These are phyloP conservation scores for Colletotrichum phormii DNA, from an alignment of 2,329 filamentous ascomycete species.

Conservation along the genomic window DNA sequence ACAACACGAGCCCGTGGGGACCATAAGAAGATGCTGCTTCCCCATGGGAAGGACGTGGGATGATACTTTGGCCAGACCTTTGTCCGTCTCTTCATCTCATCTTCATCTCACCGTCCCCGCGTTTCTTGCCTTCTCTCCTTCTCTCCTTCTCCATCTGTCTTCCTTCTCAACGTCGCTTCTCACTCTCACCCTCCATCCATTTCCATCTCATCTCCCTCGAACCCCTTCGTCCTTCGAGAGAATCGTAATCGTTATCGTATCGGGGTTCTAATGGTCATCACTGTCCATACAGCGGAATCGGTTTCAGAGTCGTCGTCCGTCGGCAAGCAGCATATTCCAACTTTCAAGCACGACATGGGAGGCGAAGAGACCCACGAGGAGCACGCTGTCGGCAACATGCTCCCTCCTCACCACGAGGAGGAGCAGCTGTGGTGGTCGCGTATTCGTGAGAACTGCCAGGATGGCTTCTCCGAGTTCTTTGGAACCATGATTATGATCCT, in stretches of 20 bases:
- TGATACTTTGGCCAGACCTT: constrained; percentile 26
- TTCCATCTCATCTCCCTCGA: not conserved
- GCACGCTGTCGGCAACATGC: constrained; percentile 33
- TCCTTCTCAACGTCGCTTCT: constrained; percentile 4
- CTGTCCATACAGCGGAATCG: constrained; percentile 42
- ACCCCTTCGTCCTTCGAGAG: constrained; percentile 18
- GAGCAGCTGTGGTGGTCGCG: constrained; percentile 60
- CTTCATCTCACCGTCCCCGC: constrained; percentile 18
- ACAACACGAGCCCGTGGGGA: constrained; percentile 32
- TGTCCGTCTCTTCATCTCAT: constrained; percentile 15
- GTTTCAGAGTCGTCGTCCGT: constrained; percentile 49
- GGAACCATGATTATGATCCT: constrained; percentile 76
- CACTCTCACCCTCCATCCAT: not conserved
- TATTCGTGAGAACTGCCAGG: constrained; percentile 62
- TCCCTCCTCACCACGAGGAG: constrained; percentile 37
- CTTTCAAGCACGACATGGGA: constrained; percentile 48
- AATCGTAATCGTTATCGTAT: constrained; percentile 12
- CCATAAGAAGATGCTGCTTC: constrained; percentile 37
- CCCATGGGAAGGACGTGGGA: constrained; percentile 34
- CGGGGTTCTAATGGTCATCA: constrained; percentile 44
- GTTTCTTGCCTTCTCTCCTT: not conserved
- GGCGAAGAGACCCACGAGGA: constrained; percentile 37
- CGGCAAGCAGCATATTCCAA: constrained; percentile 44
- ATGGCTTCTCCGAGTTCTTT: constrained; percentile 75
- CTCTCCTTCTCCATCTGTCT: too few species aligned